phyloP scores from a whole-genome alignment of 2,329 filamentous ascomycete species.

The Ilyonectria robusta region DNA sequence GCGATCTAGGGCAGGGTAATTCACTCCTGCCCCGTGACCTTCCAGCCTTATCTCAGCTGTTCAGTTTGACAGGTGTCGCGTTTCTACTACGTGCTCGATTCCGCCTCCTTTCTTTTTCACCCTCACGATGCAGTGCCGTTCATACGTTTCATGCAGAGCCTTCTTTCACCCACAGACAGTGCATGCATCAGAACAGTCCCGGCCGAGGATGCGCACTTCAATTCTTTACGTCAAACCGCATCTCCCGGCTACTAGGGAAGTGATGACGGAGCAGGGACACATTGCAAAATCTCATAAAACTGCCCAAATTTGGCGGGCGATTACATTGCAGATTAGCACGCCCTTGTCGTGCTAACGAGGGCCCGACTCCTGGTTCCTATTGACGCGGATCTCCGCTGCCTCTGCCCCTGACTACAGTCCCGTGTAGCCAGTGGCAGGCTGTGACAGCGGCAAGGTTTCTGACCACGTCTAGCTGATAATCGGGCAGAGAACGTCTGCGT shows the following conservation, averaged over 20 bases:
- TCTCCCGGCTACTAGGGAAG: neutral
- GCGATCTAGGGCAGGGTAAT: constrained; percentile 1
- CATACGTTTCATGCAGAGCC: neutral
- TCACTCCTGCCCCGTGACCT: neutral
- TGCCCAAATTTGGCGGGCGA: neutral
- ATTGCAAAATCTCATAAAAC: constrained; percentile 12
- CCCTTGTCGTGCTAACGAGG: neutral
- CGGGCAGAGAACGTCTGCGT: neutral
- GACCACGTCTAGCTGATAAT: neutral
- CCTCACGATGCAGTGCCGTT: neutral
- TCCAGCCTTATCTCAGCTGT: neutral
- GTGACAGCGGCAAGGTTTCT: neutral
- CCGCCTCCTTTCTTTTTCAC: neutral
- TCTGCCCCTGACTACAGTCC: neutral
- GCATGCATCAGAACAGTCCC: no score
- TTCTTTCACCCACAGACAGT: neutral
- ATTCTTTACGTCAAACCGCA: neutral
- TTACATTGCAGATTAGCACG: constrained; percentile 1
- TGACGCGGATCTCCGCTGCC: neutral
- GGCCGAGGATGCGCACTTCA: neutral
- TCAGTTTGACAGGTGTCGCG: neutral
- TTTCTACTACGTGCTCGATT: neutral
- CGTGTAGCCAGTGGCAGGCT: neutral
- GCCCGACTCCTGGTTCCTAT: neutral
- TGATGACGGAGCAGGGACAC: constrained; percentile 12